Evolutionary conservation across 441 rosid genomes (phyloP), one percentile per base, ranked within the genome.

Genomic region (Breynia disticha): DNA sequence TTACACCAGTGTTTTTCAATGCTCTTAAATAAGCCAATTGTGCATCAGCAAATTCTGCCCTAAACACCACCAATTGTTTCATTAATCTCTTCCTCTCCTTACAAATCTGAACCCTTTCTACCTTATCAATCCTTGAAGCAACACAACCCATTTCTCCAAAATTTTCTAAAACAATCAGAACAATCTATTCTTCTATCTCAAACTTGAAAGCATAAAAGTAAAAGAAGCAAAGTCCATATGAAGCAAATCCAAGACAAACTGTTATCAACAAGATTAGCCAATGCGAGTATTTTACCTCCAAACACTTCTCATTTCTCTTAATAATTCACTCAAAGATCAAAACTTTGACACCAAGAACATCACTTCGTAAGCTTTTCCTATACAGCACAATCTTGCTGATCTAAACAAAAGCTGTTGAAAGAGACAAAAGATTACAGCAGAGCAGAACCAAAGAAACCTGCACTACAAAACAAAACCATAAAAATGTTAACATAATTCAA

Each of bases 61-160:
- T 79, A 69, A 68, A 64, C 57, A 55, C 73, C 49, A 88, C 69
- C 67, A 88, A 51, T 57, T 81, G 81, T 59, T 82, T 88, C 97
- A 88, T 84, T 49, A 86, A 67, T 74, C 76, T 91, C 81, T 81
- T 88, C 59, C 98, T 76, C 75, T 82, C 87, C 76, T 82, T 88
- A 69, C 89, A 88, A 50, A 69, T 65, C 66, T 54, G 72, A 60
- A 88, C 85, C 67, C 80, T 82, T 67, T 76, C 98, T 55, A 83
- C 97, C 73, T 80, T 80, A 57, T 88, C 87, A 61, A 79, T 80
- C 67, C 78, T 86, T 19, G 98, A 88, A 45, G 81, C 84, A 24
- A 75, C 91, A 79, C 94, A 91, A 19, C 98, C 95, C 95, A 84
- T 87, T 61, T 68, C 61, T 52, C 20, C 54, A 28, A 28, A n/a